Base-by-base conservation (phyloP, 257 asterid species). In the Scutellaria galericulata region DNA sequence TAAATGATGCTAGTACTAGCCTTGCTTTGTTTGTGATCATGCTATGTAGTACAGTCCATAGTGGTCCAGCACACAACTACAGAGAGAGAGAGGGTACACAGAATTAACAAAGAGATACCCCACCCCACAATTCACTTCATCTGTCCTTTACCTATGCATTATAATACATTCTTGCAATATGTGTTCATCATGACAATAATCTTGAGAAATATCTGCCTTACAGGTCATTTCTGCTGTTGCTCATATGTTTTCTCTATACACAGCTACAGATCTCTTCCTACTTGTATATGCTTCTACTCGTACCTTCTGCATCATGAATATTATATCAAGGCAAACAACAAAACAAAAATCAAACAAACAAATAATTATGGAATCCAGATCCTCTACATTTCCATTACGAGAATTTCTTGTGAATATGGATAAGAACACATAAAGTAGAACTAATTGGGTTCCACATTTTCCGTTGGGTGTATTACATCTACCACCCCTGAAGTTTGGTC, bases 1-100 rank as follows among this genome's bases (percentile, higher is more conserved):
- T 67, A 75, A 79, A 57, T 15, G 14, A 59, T 54, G 75, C 71
- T 75, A 66, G 64, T 74, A 59, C 37, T 31, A 78, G 75, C 75
- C 85, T 24, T 78, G 72, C 77, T 74, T 76, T 68, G 62, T 73
- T 18, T 71, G 68, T 53, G 63, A 76, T 80, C 37, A 78, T 81
- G 71, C 82, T 82, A 76, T 47, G 53, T 31, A 79, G 77, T 79
- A 62, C 63, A 3, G 62, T 73, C 37, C 37, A 31, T 31, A 31
- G 87, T 81, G 89, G 89, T 84, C 92, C 96, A 86, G 79, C 88
- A 84, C 83, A 86, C 75, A 72, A 73, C 79, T 75, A 79, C 79
- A 59, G 81, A 86, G 88, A 81, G 83, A 77, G 83, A 31, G 71
- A 53, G 82, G 79, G 83, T 71, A 75, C 52, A 62, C 71, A 74